Evolutionary conservation across 2,329 filamentous ascomycete species (phyloP), one percentile per base, ranked within the genome.

Genomic region (Didymella lethalis): DNA sequence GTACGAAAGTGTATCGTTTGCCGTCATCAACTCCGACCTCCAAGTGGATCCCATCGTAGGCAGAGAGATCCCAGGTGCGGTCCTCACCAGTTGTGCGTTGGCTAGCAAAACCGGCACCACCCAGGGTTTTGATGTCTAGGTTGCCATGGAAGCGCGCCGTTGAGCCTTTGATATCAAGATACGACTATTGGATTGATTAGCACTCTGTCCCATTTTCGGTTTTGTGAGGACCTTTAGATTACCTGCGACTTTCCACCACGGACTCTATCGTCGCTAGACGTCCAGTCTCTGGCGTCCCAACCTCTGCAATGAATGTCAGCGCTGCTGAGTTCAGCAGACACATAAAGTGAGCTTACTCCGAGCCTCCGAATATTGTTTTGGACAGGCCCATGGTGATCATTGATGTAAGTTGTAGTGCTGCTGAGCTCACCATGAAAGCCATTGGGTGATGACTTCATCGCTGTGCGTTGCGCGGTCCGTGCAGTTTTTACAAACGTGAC

Each of bases 21-120:
- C 82, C 81, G 70, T 91, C 89, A 18, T 82, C 79, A 45, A 80
- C 74, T 8, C 51, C 52, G 6, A 90, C 71, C 38, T 80, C 71
- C 4, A 92, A 65, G 63, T 82, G 75, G 25, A 92, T 77, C 2
- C 90, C 90, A 45, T 86, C 82, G 66, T 88, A 90, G 11, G 66
- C 70, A 1, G 83, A 84, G 7, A 95, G 77, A 67, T 95, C 84
- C 84, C 89, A 90, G 25, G 78, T 77, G 14, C 82, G 77, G 38
- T 83, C 78, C 7, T 87, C 85, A 38, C 76, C 77, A 3, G 81
- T 83, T 4, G 89, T 92, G 46, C 89, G 85, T 73, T 94, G 92
- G 4, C 88, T 91, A 10, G 91, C 91, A 72, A 96, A 95, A 5
- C 92, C 92, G 0, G 92, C 91, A 29, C 90, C 91, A 26, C 91